These are phyloP conservation scores for Colletotrichum navitas DNA, from an alignment of 2,329 filamentous ascomycete species.

Conservation along the genomic window DNA sequence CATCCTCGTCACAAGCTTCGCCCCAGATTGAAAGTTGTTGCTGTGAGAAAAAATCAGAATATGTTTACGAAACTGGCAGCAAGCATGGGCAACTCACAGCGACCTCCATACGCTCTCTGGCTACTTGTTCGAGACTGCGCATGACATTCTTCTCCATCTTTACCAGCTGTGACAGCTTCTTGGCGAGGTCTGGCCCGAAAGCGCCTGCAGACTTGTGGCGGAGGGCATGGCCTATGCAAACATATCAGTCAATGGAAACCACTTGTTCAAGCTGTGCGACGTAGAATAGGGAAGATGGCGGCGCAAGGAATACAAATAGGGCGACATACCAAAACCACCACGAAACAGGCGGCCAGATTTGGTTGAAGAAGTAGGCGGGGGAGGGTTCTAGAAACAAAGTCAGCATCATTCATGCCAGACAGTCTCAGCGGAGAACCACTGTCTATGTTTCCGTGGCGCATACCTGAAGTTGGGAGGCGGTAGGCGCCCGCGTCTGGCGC, in stretches of 20 bases:
- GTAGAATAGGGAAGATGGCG: constrained; percentile 5
- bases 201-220: constrained; percentile 81
- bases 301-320: not conserved
- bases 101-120: constrained; percentile 97
- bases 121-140: constrained; percentile 96
- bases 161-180: constrained; percentile 97
- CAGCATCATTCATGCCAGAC: constrained; percentile 27
- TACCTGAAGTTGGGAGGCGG: constrained; percentile 81
- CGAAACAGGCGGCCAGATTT: constrained; percentile 92
- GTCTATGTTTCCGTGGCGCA: constrained; percentile 39
- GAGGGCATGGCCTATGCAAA: constrained; percentile 70
- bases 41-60: constrained; percentile 58
- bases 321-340: constrained; percentile 83
- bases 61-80: not conserved
- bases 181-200: constrained; percentile 88
- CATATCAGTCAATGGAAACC: constrained; percentile 40
- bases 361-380: constrained; percentile 89
- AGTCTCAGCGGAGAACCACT: constrained; percentile 12
- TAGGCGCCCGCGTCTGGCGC: constrained; percentile 96
- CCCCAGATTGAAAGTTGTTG: constrained; percentile 99
- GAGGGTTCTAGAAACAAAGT: constrained; percentile 79
- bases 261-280: no score
- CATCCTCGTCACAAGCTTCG: constrained; percentile 94
- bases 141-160: constrained; percentile 99
- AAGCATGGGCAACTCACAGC: constrained; percentile 74